These are phyloP conservation scores for Phialocephala sp. DNA, from an alignment of 2,329 filamentous ascomycete species.

Conservation along the genomic window DNA sequence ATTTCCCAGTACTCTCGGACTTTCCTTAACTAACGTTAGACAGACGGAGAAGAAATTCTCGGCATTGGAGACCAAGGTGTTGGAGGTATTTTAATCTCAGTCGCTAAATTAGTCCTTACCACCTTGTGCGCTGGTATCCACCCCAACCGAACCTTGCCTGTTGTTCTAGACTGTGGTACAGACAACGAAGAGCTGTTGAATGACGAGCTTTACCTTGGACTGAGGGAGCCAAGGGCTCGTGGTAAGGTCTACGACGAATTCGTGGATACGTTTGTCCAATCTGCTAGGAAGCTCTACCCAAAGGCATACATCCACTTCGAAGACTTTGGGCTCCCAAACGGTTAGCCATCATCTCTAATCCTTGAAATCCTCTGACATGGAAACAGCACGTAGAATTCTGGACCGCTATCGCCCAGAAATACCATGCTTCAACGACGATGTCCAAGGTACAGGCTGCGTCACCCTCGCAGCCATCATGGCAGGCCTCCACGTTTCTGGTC, in stretches of 20 bases:
- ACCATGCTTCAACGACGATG: slow-evolving; percentile 89
- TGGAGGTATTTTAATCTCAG: slow-evolving; percentile 81
- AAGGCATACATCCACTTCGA: slow-evolving; percentile 88
- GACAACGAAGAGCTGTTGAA: slow-evolving; percentile 77
- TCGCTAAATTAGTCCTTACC: slow-evolving; percentile 82
- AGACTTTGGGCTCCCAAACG: slow-evolving; percentile 81
- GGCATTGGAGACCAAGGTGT: slow-evolving; percentile 91
- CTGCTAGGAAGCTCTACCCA: slow-evolving; percentile 73
- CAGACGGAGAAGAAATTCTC: slow-evolving; percentile 73
- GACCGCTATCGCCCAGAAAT: slow-evolving; percentile 76
- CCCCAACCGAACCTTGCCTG: slow-evolving; percentile 76
- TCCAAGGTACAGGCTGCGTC: slow-evolving; percentile 88
- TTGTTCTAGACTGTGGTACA: slow-evolving; percentile 86
- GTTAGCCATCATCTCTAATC: slow-evolving; percentile 42
- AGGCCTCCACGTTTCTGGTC: slow-evolving; percentile 70
- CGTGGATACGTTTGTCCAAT: slow-evolving; percentile 74
- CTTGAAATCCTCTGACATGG: not conserved
- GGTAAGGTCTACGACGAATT: slow-evolving; percentile 79
- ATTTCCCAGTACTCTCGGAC: not conserved
- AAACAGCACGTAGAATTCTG: slow-evolving; percentile 66
- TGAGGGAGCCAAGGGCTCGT: slow-evolving; percentile 67
- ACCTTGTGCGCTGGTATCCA: slow-evolving; percentile 89
- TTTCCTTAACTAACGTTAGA: slow-evolving; percentile 26
- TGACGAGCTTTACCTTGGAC: slow-evolving; percentile 80
- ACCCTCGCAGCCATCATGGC: slow-evolving; percentile 84